Evolutionary conservation across 495 filamentous ascomycete genomes (phyloP).

Genomic region (Friedmanniomyces simplex): DNA sequence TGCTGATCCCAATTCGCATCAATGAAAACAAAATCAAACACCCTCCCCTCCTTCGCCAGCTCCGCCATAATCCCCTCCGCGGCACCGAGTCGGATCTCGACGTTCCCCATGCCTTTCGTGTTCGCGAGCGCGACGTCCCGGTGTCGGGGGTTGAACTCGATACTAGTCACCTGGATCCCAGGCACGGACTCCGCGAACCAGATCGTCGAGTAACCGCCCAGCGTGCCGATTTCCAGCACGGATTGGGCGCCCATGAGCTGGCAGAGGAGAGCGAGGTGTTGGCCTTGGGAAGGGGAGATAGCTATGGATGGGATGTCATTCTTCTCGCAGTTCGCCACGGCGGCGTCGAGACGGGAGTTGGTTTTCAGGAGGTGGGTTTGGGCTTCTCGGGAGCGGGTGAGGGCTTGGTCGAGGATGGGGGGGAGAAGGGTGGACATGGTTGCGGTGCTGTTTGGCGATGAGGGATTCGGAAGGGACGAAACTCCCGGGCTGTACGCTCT

Average conservation of each 20-base stretch:
- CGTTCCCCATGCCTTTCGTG: slow-evolving; percentile 27
- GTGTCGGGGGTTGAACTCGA: slow-evolving; percentile 36
- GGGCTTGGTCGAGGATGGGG: background rate
- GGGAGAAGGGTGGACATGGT: background rate
- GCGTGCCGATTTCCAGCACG: slow-evolving; percentile 43
- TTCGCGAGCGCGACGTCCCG: slow-evolving; percentile 38
- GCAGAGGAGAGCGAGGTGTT: slow-evolving; percentile 36
- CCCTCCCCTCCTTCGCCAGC: slow-evolving; percentile 32
- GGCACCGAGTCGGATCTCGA: slow-evolving; percentile 38
- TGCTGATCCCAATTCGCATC: slow-evolving; percentile 43
- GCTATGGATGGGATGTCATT: slow-evolving; percentile 29
- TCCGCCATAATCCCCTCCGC: slow-evolving; percentile 37
- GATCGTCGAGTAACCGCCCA: slow-evolving; percentile 44
- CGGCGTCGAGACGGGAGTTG: slow-evolving; percentile 7
- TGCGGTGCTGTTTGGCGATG: background rate
- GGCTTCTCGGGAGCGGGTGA: background rate
- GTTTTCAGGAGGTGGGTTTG: slow-evolving; percentile 10
- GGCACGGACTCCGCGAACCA: slow-evolving; percentile 37
- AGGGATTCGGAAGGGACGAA: background rate
- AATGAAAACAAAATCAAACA: slow-evolving; percentile 43
- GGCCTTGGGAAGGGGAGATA: slow-evolving; percentile 32
- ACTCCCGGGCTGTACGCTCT: no score
- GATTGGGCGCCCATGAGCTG: slow-evolving; percentile 29
- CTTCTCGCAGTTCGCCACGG: slow-evolving; percentile 8
- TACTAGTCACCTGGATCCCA: slow-evolving; percentile 35